Conservation (phyloP, 208 protist species). For the Acanthamoeba sp. region DNA sequence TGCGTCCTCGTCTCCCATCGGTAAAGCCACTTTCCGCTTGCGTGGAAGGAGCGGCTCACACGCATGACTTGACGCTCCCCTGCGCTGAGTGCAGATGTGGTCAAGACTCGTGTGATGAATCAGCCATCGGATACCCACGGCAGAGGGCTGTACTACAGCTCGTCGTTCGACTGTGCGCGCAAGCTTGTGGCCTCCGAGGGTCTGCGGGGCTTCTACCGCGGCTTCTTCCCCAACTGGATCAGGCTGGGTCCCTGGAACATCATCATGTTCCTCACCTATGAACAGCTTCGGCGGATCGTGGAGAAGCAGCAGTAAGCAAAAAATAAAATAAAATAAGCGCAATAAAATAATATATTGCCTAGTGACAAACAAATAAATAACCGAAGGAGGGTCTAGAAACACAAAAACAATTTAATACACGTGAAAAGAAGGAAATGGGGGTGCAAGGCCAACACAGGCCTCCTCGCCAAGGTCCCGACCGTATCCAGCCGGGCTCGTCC, state of each 20-base stretch:
- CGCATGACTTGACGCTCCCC: background rate
- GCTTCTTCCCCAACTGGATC: slow-evolving; percentile 81
- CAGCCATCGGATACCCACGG: slow-evolving; percentile 65
- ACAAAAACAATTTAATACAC: background rate
- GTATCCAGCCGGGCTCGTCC: too few relatives aligned
- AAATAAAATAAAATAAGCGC: too few relatives aligned
- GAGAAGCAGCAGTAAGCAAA: background rate
- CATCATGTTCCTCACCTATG: slow-evolving; percentile 78
- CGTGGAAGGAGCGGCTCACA: too few relatives aligned
- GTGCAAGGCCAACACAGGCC: background rate
- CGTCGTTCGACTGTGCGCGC: slow-evolving; percentile 75
- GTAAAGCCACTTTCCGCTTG: too few relatives aligned
- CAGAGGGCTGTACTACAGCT: slow-evolving; percentile 71
- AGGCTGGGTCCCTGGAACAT: slow-evolving; percentile 75
- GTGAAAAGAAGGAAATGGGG: background rate
- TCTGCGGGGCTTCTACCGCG: slow-evolving; percentile 77
- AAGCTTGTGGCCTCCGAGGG: slow-evolving; percentile 77
- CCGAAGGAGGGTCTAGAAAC: too few relatives aligned
- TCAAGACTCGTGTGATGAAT: slow-evolving; percentile 84
- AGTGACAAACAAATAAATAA: too few relatives aligned
- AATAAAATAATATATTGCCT: too few relatives aligned
- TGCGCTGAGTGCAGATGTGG: slow-evolving; percentile 28
- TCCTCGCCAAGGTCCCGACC: too few relatives aligned
- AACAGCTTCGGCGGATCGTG: slow-evolving; percentile 30
- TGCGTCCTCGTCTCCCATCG: slow-evolving; percentile 60